These are phyloP conservation scores for Wickerhamomyces canadensis DNA, from an alignment of 805 yeast genomes.

Conservation along the genomic window DNA sequence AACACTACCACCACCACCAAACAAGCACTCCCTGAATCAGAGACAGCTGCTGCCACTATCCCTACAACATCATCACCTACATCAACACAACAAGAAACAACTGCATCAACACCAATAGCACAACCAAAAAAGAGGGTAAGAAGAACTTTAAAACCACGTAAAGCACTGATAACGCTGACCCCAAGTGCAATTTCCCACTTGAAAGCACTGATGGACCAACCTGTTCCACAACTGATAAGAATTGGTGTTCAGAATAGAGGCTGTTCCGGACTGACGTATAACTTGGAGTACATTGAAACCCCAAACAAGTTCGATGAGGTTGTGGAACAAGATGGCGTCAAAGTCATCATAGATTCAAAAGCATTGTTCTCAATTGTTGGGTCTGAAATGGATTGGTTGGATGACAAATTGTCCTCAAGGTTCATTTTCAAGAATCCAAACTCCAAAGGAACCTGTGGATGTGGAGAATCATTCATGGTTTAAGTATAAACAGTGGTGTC, in stretches of 20 bases:
- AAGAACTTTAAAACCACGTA: slow-evolving; percentile 77
- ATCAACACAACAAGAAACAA: slow-evolving; percentile 10
- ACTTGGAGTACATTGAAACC: slow-evolving; percentile 80
- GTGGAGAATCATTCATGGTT: slow-evolving; percentile 98
- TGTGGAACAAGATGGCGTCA: slow-evolving; percentile 90
- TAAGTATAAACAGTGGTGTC: slow-evolving; percentile 24
- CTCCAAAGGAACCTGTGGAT: slow-evolving; percentile 96
- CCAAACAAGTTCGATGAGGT: slow-evolving; percentile 96
- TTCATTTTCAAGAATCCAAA: slow-evolving; percentile 95
- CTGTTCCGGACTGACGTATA: slow-evolving; percentile 91
- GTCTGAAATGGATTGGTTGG: slow-evolving; percentile 97
- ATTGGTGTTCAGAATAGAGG: slow-evolving; percentile 96
- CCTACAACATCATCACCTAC: slow-evolving; percentile 12
- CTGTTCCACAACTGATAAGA: slow-evolving; percentile 83
- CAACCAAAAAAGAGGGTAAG: slow-evolving; percentile 35
- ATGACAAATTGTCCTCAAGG: slow-evolving; percentile 82
- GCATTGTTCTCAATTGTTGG: slow-evolving; percentile 95
- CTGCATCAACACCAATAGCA: slow-evolving; percentile 17
- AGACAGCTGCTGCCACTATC: neutral
- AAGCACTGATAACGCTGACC: slow-evolving; percentile 80
- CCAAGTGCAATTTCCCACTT: slow-evolving; percentile 74
- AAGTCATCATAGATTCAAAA: slow-evolving; percentile 89
- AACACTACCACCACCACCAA: neutral
- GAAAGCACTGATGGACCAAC: slow-evolving; percentile 60
- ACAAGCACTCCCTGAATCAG: no score